Evolutionary conservation across 352 stramenopile genomes (phyloP).

Genomic region (Pelagophyceae sp.): DNA sequence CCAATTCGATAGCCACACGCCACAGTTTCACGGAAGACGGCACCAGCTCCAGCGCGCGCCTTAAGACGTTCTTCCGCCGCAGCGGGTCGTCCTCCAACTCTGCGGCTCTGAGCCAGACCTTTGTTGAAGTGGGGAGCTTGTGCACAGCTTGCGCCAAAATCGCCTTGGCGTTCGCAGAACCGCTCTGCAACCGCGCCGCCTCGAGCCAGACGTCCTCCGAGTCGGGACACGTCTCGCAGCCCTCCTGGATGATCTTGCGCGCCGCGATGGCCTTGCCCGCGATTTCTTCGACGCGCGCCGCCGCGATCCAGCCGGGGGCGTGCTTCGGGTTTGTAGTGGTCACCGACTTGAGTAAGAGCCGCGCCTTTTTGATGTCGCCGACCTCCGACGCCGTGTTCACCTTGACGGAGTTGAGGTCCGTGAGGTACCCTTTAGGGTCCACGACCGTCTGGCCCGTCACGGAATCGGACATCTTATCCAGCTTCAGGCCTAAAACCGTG

Average conservation of each 20-base stretch:
- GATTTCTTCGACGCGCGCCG: slow-evolving; percentile 92
- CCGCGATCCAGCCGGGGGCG: slow-evolving; percentile 93
- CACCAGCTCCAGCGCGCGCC: slow-evolving; percentile 83
- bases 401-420: slow-evolving; percentile 84
- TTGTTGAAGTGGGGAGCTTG: slow-evolving; percentile 81
- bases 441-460: slow-evolving; percentile 90
- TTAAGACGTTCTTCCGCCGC: slow-evolving; percentile 70
- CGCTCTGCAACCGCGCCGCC: slow-evolving; percentile 82
- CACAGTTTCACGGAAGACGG: slow-evolving; percentile 93
- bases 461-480: slow-evolving; percentile 94
- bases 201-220: slow-evolving; percentile 98
- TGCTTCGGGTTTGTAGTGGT: slow-evolving; percentile 97
- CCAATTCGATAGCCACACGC: slow-evolving; percentile 95
- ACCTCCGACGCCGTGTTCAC: slow-evolving; percentile 85
- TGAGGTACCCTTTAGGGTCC: slow-evolving; percentile 96
- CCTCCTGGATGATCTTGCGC: slow-evolving; percentile 92
- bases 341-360: slow-evolving; percentile 86
- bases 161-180: slow-evolving; percentile 86
- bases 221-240: slow-evolving; percentile 86
- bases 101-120: slow-evolving; percentile 88
- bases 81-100: slow-evolving; percentile 80
- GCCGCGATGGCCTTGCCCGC: slow-evolving; percentile 81
- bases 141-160: slow-evolving; percentile 88
- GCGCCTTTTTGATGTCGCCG: slow-evolving; percentile 95
- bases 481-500: slow-evolving; percentile 82